Percentiles rank a stretch among this genome's conserved stretches.
Conservation (phyloP, 2,329 filamentous ascomycete genomes). For the Aureobasidium sp. region DNA sequence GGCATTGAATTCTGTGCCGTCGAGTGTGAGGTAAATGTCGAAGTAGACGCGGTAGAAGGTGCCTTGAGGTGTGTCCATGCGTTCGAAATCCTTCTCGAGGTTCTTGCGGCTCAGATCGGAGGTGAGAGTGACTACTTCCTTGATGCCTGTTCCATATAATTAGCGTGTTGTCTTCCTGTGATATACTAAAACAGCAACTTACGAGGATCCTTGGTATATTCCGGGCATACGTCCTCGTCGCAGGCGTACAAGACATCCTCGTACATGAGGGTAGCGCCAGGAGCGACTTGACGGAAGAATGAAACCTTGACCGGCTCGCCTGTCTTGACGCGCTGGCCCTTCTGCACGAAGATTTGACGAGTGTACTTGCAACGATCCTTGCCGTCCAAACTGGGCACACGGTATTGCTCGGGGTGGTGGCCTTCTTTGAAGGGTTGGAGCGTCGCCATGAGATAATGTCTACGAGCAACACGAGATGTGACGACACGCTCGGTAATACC, state of each 20-base stretch:
- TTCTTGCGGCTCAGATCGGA: constrained; percentile 97
- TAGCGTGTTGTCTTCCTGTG: not conserved
- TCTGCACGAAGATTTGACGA: constrained; percentile 95
- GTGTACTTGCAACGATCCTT: constrained; percentile 99
- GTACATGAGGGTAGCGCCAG: constrained; percentile 96
- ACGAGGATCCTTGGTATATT: constrained; percentile 99
- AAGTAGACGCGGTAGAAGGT: constrained; percentile 77
- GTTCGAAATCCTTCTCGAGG: constrained; percentile 97
- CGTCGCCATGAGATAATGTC: constrained; percentile 98
- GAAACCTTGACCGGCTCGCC: constrained; percentile 98
- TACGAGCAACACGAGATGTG: constrained; percentile 90
- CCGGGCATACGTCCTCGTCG: constrained; percentile 94
- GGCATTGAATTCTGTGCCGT: constrained; percentile 95
- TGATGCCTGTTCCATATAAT: constrained; percentile 61
- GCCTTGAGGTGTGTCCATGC: constrained; percentile 97
- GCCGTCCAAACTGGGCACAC: constrained; percentile 89
- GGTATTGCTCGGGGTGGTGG: constrained; percentile 95
- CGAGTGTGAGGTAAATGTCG: constrained; percentile 77
- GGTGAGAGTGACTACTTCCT: constrained; percentile 95
- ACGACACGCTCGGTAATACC: constrained; percentile 96
- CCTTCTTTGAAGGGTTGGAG: constrained; percentile 98
- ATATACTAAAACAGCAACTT: constrained; percentile 41
- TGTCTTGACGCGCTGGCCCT: constrained; percentile 97
- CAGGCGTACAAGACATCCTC: constrained; percentile 97
- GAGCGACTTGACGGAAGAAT: constrained; percentile 96